Evolutionary conservation across 257 asterid genomes (phyloP).

Genomic region (Solanum neorickii): DNA sequence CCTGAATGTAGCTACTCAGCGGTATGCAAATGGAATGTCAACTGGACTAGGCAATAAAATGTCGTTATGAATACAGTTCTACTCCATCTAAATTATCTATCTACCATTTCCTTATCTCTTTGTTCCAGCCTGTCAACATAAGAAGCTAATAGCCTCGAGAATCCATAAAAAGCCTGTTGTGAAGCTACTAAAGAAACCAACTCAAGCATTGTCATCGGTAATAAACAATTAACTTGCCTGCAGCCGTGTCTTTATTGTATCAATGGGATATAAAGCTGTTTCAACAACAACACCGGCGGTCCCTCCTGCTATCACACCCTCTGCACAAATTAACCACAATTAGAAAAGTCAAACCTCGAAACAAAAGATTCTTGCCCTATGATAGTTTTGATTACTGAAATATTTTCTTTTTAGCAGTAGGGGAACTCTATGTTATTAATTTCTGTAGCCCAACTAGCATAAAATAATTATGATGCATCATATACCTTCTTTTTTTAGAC

Average conservation of each 20-base stretch:
- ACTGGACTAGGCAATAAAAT: background rate
- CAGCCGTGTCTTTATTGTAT: conserved; percentile 88
- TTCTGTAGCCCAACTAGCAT: background rate
- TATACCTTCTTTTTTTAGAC: background rate
- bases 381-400: background rate
- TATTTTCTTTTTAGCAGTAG: background rate
- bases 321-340: conserved; percentile 29
- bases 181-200: background rate
- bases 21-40: background rate
- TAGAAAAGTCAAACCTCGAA: background rate
- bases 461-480: background rate
- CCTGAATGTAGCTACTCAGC: background rate
- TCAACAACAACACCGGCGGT: conserved; percentile 94
- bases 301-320: conserved; percentile 94
- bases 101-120: background rate
- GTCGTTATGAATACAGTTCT: background rate
- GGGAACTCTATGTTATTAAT: background rate
- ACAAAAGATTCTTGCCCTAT: background rate
- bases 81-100: background rate
- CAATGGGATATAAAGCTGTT: conserved; percentile 87
- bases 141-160: background rate
- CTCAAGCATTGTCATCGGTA: background rate
- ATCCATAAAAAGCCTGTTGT: background rate
- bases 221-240: conserved; percentile 47
- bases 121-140: background rate